Base-by-base conservation (phyloP, 2,329 filamentous ascomycete species). In the Amesomyces nigricolor region DNA sequence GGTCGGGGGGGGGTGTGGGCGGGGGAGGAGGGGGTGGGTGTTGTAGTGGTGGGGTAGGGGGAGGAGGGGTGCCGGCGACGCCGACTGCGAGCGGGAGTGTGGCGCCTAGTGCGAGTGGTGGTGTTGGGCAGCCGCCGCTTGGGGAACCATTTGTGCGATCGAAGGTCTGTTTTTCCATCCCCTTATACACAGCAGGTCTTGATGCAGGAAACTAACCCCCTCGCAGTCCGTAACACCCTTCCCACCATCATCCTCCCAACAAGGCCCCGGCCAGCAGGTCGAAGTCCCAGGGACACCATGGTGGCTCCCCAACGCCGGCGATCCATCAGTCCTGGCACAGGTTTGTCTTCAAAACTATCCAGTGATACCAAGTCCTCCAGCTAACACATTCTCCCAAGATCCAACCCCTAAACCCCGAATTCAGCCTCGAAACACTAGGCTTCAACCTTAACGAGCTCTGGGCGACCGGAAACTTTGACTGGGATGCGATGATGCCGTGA, bases 401-500 rank as follows among this genome's bases (percentile, higher is more conserved):
- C 37, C 64, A 67, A 39, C 64, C 66, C 0, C 74, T 77, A 46
- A 79, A 79, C 59, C 73, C 78, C 30, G 78, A 81, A 54, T 77
- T 78, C 57, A 80, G 74, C 61, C 72, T 81, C 48, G 78, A 80
- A 62, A 67, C 78, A 43, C 67, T 81, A 47, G 78, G 78, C 3
- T 71, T 78, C 52, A 79, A 80, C 59, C 65, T 81, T 49, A 79
- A 80, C 57, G 78, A 81, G 60, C 69, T 81, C 51, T 81, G 78
- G 78, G 78, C 76, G 40, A 77, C 78, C 53, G 60, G 61, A 11
- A 58, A 40, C 2, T 65, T 64, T 61, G 64, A 65, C 16, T 63
- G 61, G 61, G 61, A 63, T 38, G 47, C 56, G 4, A 58, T 58
- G 53, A 61, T 61, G 53, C 38, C 51, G 38, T 59, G 46, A 57